Evolutionary conservation across 2,329 filamentous ascomycete genomes (phyloP), one percentile per base, ranked within the genome.

Genomic region (Massarina eburnea): DNA sequence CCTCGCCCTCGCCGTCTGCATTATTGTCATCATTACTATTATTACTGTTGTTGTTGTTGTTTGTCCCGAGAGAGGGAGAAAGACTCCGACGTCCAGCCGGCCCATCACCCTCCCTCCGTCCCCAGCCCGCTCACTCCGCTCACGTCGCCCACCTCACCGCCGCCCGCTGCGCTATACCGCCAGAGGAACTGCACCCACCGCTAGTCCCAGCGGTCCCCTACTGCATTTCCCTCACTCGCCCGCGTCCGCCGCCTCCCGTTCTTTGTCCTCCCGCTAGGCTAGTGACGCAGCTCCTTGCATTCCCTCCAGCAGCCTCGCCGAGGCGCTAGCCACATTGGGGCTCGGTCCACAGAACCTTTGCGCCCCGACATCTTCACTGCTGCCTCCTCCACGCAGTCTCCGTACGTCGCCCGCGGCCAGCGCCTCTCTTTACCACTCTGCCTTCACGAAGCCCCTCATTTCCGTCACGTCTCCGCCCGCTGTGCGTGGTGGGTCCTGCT

Each of bases 301-400:
- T 43, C 48, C 40, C 43, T 39, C 39, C 43, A 46, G 48, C 41
- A 50, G 40, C 46, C 36, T 37, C 43, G 57, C 55, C 57, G 48
- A 60, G 56, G 30, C 47, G 43, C 57, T 60, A 55, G 51, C 59
- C 51, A n/a, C 40, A 50, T 59, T 45, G 46, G 46, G 54, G 41
- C 54, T 58, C 51, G 55, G 44, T 46, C 46, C 43, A 35, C 45
- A 50, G 48, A 47, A 50, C 41, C 45, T 51, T 42, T 48, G 39
- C 48, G 38, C 41, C 29, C 33, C 57, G 56, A 59, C 44, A 48
- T 58, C 57, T 51, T 58, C 53, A 51, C 51, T 57, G 55, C 58
- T 59, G 58, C 59, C 55, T 61, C 51, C 54, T 54, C 51, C 38
- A 55, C 55, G 52, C 51, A 59, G 53, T 57, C 44, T 54, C 58